Percentiles rank a stretch among this genome's conserved stretches.
Evolutionary conservation across 1,284 basidiomycete genomes (phyloP).

Genomic region (Ganoderma sinense): DNA sequence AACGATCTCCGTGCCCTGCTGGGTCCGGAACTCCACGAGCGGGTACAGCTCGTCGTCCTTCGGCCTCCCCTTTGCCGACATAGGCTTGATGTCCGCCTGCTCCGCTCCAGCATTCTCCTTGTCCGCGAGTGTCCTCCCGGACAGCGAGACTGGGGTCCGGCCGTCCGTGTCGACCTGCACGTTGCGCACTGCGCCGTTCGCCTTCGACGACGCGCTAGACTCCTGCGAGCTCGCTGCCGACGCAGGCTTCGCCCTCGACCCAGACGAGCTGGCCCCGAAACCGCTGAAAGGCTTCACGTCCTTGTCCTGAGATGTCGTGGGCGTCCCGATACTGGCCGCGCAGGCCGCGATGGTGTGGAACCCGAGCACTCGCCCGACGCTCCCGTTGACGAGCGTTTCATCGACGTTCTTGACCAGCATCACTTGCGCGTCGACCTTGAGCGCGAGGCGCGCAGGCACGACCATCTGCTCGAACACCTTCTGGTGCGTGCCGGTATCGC

Average conservation of each 20-base stretch:
- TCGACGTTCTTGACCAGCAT: conserved; percentile 78
- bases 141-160: conserved; percentile 35
- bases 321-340: conserved; percentile 27
- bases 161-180: conserved; percentile 45
- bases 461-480: conserved; percentile 48
- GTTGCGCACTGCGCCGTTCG: conserved; percentile 41
- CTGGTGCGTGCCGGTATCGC: conserved; percentile 51
- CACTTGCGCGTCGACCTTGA: conserved; percentile 66
- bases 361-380: conserved; percentile 45
- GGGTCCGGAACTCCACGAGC: conserved; percentile 80
- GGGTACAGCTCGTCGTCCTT: conserved; percentile 61
- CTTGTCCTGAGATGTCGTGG: neutral
- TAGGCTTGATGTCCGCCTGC: conserved; percentile 20
- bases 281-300: neutral
- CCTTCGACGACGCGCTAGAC: conserved; percentile 24
- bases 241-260: conserved; percentile 19
- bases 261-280: neutral
- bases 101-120: conserved; percentile 36
- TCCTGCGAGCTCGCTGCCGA: conserved; percentile 31
- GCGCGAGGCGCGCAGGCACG: conserved; percentile 44
- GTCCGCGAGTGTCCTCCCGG: conserved; percentile 34
- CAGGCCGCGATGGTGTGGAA: conserved; percentile 38
- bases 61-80: conserved; percentile 34
- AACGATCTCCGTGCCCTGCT: conserved; percentile 72
- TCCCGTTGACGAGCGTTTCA: conserved; percentile 46